These are phyloP conservation scores for Ceratobasidium sp. DNA, from an alignment of 1,284 basidiomycete species.

Conservation along the genomic window DNA sequence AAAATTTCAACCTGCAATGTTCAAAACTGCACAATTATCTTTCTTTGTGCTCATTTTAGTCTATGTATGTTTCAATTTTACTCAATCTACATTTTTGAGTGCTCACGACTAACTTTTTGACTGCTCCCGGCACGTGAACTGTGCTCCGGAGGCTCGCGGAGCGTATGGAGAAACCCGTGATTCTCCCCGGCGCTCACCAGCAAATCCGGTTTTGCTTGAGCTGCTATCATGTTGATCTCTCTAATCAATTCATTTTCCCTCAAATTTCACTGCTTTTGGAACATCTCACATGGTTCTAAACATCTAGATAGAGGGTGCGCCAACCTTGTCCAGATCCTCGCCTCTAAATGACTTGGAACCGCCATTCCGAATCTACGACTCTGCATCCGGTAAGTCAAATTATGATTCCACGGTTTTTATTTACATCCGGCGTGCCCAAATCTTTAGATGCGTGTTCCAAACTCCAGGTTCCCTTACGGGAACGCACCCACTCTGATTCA, in stretches of 20 bases:
- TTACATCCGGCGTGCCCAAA: slow-evolving; percentile 1
- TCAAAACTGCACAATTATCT: too few relatives aligned
- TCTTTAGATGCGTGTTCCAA: not conserved
- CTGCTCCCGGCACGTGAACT: not conserved
- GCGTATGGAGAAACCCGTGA: not conserved
- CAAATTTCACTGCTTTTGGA: too few relatives aligned
- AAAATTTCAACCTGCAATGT: too few relatives aligned
- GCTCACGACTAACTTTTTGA: too few relatives aligned
- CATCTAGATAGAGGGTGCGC: not conserved
- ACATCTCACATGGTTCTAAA: too few relatives aligned
- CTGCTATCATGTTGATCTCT: not conserved
- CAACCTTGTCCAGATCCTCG: not conserved
- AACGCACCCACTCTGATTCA: slow-evolving; percentile 4
- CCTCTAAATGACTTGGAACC: not conserved
- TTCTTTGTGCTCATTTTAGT: too few relatives aligned
- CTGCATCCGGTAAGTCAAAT: not conserved
- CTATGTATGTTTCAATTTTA: too few relatives aligned
- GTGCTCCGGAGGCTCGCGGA: not conserved
- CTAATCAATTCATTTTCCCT: too few relatives aligned
- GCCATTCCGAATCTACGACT: not conserved
- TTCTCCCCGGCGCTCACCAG: not conserved
- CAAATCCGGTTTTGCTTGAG: not conserved
- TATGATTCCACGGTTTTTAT: not conserved
- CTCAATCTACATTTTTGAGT: too few relatives aligned
- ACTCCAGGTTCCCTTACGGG: not conserved